Conservation (phyloP, 306 rosid genomes). For the Echinosophora koreensis region DNA sequence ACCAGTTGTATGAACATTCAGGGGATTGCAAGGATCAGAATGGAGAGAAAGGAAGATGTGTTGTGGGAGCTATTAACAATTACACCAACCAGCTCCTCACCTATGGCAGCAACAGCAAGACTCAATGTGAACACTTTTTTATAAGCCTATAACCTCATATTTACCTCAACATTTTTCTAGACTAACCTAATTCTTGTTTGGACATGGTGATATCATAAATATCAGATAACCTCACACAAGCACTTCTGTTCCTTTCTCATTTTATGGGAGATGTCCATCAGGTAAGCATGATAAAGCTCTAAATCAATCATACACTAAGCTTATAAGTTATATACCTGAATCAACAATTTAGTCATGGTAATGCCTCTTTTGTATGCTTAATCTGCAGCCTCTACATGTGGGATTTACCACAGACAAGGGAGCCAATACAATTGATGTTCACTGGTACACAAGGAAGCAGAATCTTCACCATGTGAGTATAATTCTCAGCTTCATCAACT, state of each 20-base stretch:
- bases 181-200: slow-evolving; percentile 35
- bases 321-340: neutral
- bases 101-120: slow-evolving; percentile 37
- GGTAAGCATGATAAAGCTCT: slow-evolving; percentile 42
- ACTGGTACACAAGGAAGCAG: slow-evolving; percentile 80
- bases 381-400: slow-evolving; percentile 89
- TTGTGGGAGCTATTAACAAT: slow-evolving; percentile 75
- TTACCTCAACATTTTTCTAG: neutral
- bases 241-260: slow-evolving; percentile 89
- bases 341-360: neutral
- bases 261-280: slow-evolving; percentile 95
- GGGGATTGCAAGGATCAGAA: slow-evolving; percentile 86
- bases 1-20: slow-evolving; percentile 41
- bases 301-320: slow-evolving; percentile 3
- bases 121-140: slow-evolving; percentile 54
- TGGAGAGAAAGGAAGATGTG: slow-evolving; percentile 70
- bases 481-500: slow-evolving; percentile 25
- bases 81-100: slow-evolving; percentile 76
- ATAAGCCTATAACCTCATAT: neutral
- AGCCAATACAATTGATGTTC: slow-evolving; percentile 73
- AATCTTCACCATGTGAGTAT: slow-evolving; percentile 90
- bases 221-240: slow-evolving; percentile 89
- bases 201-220: slow-evolving; percentile 15
- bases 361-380: slow-evolving; percentile 19
- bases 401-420: slow-evolving; percentile 90